Conservation (phyloP, 176 grass and related monocot genomes). For the Typha latifolia region DNA sequence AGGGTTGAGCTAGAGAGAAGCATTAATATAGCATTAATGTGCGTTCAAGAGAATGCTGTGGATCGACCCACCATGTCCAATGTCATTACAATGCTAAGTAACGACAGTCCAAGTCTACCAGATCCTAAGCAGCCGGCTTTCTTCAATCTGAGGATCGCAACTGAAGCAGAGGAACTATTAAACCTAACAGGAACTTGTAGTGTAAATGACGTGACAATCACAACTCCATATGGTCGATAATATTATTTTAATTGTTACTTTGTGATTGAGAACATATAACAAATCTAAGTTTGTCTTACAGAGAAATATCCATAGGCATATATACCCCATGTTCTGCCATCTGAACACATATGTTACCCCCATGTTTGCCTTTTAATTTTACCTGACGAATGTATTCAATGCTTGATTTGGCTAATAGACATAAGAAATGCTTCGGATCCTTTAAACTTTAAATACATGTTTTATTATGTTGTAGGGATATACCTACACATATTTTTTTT, state of each 20-base stretch:
- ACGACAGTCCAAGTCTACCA: slow-evolving; percentile 6
- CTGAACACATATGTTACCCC: no score
- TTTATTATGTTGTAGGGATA: no score
- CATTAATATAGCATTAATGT: slow-evolving; percentile 30
- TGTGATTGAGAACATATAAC: no score
- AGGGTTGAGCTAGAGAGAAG: slow-evolving; percentile 8
- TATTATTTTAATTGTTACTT: neutral
- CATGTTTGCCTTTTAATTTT: no score
- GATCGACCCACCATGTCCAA: slow-evolving; percentile 32
- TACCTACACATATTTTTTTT: no score
- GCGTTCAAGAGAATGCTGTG: slow-evolving; percentile 37
- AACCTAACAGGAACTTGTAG: neutral
- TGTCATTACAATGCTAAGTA: slow-evolving; percentile 28
- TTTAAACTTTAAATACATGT: no score
- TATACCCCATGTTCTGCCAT: no score
- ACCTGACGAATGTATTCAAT: no score
- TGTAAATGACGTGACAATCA: neutral
- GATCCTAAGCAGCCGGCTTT: slow-evolving; percentile 21
- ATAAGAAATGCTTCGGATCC: no score
- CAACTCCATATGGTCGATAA: neutral
- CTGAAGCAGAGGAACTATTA: neutral
- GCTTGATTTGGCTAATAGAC: no score
- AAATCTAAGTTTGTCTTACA: no score
- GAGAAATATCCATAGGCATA: no score
- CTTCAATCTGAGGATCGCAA: neutral